Evolutionary conservation across 192 early-diverging fungal species (phyloP).

Genomic region (Coemansia sp.): DNA sequence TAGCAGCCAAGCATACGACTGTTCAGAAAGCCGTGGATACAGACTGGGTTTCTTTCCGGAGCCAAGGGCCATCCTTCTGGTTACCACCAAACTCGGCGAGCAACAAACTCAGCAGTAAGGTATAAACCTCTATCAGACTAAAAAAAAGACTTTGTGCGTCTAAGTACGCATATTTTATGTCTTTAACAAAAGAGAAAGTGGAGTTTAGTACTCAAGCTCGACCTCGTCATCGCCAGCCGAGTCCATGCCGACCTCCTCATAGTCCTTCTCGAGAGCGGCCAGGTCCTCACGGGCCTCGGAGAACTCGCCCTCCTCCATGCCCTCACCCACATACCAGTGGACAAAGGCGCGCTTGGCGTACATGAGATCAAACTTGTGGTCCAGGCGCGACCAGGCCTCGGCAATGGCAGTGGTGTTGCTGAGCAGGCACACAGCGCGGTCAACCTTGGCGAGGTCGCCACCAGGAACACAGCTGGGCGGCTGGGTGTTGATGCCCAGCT

Average conservation of each 20-base stretch:
- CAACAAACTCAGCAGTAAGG: no score
- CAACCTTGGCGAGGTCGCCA: conserved; percentile 94
- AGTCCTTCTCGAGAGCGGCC: conserved; percentile 99
- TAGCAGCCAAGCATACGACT: no score
- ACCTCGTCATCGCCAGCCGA: conserved; percentile 83
- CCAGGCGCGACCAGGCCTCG: conserved; percentile 98
- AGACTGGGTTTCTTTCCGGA: no score
- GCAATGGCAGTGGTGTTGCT: conserved; percentile 99
- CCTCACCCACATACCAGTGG: conserved; percentile 99
- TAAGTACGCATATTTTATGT: no score
- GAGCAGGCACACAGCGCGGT: conserved; percentile 96
- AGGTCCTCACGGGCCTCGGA: conserved; percentile 99
- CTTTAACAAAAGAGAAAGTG: conserved; percentile 1
- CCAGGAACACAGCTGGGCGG: conserved; percentile 86
- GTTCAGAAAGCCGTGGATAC: no score
- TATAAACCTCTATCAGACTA: no score
- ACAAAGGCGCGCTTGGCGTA: conserved; percentile 99
- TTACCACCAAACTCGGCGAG: no score
- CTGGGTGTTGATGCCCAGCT: conserved; percentile 97
- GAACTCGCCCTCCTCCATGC: conserved; percentile 99
- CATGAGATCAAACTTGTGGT: conserved; percentile 99
- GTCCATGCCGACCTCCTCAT: conserved; percentile 99
- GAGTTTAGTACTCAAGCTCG: conserved; percentile 60
- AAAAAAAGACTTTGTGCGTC: no score
- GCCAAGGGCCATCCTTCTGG: no score